A percentile compares a stretch with the other conserved stretches of the same genome.
Conservation (phyloP, 345 rosid species). For the Kernera saxatilis region DNA sequence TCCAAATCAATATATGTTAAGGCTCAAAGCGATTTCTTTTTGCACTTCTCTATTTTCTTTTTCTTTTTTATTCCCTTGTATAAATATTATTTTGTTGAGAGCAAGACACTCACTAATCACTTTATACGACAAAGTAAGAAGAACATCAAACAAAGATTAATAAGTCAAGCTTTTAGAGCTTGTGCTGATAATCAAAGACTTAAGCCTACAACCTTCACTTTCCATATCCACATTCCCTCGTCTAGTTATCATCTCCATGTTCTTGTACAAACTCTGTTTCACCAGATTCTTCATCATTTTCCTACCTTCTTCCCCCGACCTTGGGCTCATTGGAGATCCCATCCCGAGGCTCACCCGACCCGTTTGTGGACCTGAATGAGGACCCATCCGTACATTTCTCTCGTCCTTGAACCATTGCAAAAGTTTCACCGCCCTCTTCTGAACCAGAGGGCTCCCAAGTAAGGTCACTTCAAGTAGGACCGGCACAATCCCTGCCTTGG, state of each 20-base stretch:
- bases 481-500: conserved; percentile 67
- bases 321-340: conserved; percentile 53
- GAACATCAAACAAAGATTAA: conserved; percentile 12
- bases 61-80: background rate
- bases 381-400: conserved; percentile 74
- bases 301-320: conserved; percentile 59
- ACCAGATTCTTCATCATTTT: conserved; percentile 76
- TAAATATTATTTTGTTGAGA: background rate
- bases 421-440: conserved; percentile 75
- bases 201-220: conserved; percentile 42
- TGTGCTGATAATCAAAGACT: conserved; percentile 66
- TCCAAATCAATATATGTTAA: no score
- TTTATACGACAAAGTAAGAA: background rate
- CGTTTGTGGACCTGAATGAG: conserved; percentile 90
- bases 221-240: conserved; percentile 48
- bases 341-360: conserved; percentile 34
- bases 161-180: conserved; percentile 94
- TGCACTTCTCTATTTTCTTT: background rate
- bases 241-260: conserved; percentile 77
- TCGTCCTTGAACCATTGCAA: conserved; percentile 94
- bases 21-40: background rate
- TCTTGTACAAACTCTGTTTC: conserved; percentile 77
- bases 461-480: conserved; percentile 66
- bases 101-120: conserved; percentile 14
- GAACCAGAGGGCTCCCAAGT: conserved; percentile 69